These are phyloP conservation scores for Silene latifolia DNA, from an alignment of 148 eudicot genomes.

Conservation along the genomic window DNA sequence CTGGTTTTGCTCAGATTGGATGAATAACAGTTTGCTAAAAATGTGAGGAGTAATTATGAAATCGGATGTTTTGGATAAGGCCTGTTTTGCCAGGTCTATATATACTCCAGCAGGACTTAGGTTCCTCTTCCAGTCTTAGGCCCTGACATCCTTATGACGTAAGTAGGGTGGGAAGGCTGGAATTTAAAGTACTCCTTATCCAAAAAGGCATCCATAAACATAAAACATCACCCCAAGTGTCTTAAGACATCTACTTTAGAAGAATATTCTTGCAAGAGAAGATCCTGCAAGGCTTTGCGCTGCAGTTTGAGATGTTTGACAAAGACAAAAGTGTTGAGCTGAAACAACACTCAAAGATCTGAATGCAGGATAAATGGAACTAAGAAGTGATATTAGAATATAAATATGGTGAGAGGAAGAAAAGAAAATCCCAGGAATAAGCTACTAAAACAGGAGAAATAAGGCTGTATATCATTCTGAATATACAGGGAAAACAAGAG, in stretches of 20 bases:
- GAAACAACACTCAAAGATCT: neutral
- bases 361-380: neutral
- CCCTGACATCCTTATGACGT: neutral
- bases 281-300: neutral
- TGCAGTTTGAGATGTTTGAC: neutral
- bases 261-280: neutral
- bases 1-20: neutral
- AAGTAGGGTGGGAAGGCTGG: neutral
- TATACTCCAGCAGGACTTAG: no score
- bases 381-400: neutral
- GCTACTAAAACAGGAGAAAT: neutral
- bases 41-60: no score
- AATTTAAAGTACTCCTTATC: neutral
- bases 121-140: no score
- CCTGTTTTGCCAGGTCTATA: no score
- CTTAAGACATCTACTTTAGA: neutral
- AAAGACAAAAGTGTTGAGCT: neutral
- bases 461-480: neutral
- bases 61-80: no score
- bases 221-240: neutral
- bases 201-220: neutral
- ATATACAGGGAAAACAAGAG: neutral
- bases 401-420: neutral
- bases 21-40: no score
- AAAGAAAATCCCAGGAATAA: neutral